Base-by-base conservation (phyloP, 192 early-diverging fungal species). In the Cetraspora pellucida region DNA sequence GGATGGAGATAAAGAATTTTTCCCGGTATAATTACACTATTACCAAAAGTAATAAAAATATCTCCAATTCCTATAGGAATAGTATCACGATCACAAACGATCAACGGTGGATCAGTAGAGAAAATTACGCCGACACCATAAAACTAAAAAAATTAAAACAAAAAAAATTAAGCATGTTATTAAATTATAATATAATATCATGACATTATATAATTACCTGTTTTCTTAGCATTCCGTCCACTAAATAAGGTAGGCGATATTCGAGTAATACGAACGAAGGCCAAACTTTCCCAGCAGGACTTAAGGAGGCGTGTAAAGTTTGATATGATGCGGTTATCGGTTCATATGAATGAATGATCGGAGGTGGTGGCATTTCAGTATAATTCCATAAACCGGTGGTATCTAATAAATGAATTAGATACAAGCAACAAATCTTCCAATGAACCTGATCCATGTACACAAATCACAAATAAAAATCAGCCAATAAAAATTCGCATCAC, bases 1-100 rank as follows among this genome's bases (percentile, higher is more conserved):
- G 96, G 97, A 70, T 98, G 97, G 52, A 94, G 63, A 74, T 93
- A 95, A 8, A 91, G 76, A 54, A 96, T 82, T 73, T 89, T 90
- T 21, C 89, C 97, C 0, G 95, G 96, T 73, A 98, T 91, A 54
- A 93, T 91, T n/a, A 95, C 89, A 43, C 90, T 90, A 77, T 95
- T 93, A 54, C 91, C 95, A 80, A 98, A 91, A 0, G 93, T 94
- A 45, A 98, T 83, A 50, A 86, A 85, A 31, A 96, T 85, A 67
- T 95, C 93, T 37, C 95, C 93, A 60, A 95, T 81, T 37, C 84
- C 86, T 77, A 93, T 88, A 1, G 92, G 92, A 11, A 98, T 90
- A 21, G 93, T 92, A 69, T 92, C 90, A 21, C 95, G 91, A 59
- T 92, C 89, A 64, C 92, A 92, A 14, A 95, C 85, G 28, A 97